Conservation (phyloP, 2,329 filamentous ascomycete genomes). For the Paecilomyces sp. region DNA sequence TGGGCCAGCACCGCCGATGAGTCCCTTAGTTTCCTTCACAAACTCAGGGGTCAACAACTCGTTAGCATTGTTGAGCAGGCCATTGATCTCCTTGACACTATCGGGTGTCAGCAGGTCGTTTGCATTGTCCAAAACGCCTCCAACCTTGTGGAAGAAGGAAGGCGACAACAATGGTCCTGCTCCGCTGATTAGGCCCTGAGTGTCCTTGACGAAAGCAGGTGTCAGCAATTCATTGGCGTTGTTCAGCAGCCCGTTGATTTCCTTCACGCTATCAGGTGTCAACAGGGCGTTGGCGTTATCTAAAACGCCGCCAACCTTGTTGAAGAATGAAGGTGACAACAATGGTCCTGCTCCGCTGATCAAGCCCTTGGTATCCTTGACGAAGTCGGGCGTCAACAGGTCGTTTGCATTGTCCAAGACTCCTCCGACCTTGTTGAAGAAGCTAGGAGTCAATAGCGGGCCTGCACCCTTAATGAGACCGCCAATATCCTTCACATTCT, state of each 20-base stretch:
- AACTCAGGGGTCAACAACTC: background rate
- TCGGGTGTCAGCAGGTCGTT: constrained; percentile 4
- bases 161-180: constrained; percentile 17
- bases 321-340: constrained; percentile 13
- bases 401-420: constrained; percentile 16
- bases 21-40: background rate
- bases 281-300: constrained; percentile 21
- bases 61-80: no score
- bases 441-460: no score
- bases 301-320: constrained; percentile 11
- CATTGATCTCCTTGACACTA: no score
- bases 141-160: constrained; percentile 16
- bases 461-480: no score
- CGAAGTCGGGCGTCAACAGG: constrained; percentile 14
- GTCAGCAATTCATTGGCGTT: no score
- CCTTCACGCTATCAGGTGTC: constrained; percentile 9
- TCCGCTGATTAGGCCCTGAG: constrained; percentile 11
- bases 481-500: constrained; percentile 11
- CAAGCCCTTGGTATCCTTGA: constrained; percentile 9
- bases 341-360: constrained; percentile 11
- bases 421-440: constrained; percentile 14
- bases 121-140: constrained; percentile 16
- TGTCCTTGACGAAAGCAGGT: constrained; percentile 20
- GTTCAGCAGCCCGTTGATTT: no score
- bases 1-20: background rate